Evolutionary conservation across 306 rosid species (phyloP).

Genomic region (Lathyrus sativus): DNA sequence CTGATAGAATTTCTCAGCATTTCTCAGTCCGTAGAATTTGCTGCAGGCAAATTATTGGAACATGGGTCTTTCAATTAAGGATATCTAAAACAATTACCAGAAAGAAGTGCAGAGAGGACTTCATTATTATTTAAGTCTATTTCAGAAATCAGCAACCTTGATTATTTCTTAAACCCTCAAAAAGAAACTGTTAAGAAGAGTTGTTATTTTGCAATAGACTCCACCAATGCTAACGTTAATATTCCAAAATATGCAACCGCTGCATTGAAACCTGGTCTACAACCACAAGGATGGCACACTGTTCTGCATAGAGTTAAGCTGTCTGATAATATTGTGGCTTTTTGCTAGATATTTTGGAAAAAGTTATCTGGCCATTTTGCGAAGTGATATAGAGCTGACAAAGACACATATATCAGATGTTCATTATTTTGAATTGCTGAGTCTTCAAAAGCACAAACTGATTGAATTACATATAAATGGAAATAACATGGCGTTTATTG

Average conservation of each 20-base stretch:
- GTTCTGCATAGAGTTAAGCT: slow-evolving; percentile 45
- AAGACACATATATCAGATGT: no score
- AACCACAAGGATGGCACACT: slow-evolving; percentile 42
- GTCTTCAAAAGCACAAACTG: slow-evolving; percentile 50
- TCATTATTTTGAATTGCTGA: no score
- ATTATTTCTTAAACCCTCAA: no score
- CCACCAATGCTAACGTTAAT: no score
- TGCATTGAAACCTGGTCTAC: slow-evolving; percentile 41
- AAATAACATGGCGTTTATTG: slow-evolving; percentile 49
- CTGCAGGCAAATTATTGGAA: slow-evolving; percentile 41
- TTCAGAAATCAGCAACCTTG: no score
- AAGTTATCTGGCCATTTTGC: no score
- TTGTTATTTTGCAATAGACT: no score
- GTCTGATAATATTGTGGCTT: no score
- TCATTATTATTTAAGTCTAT: slow-evolving; percentile 53
- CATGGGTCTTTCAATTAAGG: slow-evolving; percentile 40
- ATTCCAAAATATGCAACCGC: no score
- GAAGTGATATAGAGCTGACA: no score
- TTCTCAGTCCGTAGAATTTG: slow-evolving; percentile 32
- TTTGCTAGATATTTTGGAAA: no score
- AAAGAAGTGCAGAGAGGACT: slow-evolving; percentile 53
- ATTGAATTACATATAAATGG: slow-evolving; percentile 46
- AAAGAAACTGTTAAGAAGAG: no score
- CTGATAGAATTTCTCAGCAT: slow-evolving; percentile 41
- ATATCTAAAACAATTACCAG: slow-evolving; percentile 47